These are phyloP conservation scores for Hyphopichia khmerensis DNA, from an alignment of 1,139 yeast species.

Conservation along the genomic window DNA sequence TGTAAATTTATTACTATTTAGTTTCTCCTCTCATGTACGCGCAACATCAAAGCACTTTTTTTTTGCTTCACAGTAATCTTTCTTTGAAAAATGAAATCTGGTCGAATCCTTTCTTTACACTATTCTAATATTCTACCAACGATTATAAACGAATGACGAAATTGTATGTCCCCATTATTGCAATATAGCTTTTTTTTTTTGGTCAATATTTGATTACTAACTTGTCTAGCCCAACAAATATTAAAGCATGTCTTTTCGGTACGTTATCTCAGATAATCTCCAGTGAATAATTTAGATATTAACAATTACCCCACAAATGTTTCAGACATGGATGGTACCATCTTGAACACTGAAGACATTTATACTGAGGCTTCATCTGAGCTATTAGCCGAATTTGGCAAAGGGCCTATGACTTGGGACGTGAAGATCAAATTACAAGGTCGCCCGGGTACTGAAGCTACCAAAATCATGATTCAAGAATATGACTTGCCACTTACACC, in stretches of 20 bases:
- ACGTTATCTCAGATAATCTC: slow-evolving; percentile 20
- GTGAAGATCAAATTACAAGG: slow-evolving; percentile 86
- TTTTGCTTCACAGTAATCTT: no score
- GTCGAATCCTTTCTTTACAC: no score
- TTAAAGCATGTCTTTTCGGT: slow-evolving; percentile 87
- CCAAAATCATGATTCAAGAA: slow-evolving; percentile 62
- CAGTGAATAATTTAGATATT: not conserved
- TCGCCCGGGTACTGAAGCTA: slow-evolving; percentile 71
- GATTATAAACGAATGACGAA: no score
- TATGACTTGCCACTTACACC: slow-evolving; percentile 67
- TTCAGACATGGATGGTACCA: slow-evolving; percentile 88
- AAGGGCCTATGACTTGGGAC: slow-evolving; percentile 86
- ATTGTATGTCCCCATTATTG: no score
- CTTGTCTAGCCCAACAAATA: slow-evolving; percentile 11
- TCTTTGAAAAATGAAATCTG: no score
- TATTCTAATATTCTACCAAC: no score
- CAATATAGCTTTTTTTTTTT: no score
- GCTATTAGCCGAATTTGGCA: slow-evolving; percentile 63
- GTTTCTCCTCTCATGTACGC: no score
- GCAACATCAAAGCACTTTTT: no score
- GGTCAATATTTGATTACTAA: no score
- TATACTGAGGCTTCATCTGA: slow-evolving; percentile 77
- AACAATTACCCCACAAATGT: slow-evolving; percentile 5
- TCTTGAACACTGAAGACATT: slow-evolving; percentile 86
- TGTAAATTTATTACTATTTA: no score